Base-by-base conservation (phyloP, 139 green algal species). In the Coelastrella sp. region DNA sequence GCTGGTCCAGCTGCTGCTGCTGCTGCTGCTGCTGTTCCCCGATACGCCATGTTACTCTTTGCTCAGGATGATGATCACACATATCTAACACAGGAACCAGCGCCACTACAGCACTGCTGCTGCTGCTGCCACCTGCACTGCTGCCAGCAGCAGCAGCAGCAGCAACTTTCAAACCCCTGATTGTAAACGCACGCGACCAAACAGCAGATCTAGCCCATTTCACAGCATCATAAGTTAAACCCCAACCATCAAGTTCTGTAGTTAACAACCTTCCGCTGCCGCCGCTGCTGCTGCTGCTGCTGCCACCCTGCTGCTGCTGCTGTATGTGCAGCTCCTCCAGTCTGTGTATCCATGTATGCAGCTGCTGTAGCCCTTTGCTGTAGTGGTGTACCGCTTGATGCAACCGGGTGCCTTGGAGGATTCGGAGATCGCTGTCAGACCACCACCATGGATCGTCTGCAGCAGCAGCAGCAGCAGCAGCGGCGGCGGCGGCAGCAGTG, bases 51-150 rank as follows among this genome's bases (percentile, higher is more conserved):
- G 78, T 86, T 59, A 93, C 87, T 73, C 87, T 83, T 20, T 73
- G 76, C 3, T 71, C 11, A 10, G 86, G 86, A 23, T 90, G 54
- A 68, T 95, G 93, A 87, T 95, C 89, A 61, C 89, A 80, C 91
- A 95, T 89, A 79, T 95, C 93, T 1, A 87, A 59, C 10, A 95
- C 66, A 47, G 93, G 93, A 54, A 95, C 76, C 22, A 95, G 66
- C 3, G 89, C 76, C 22, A 88, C n/a, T 20, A 74, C 87, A 59
- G 54, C 54, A n/a, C 75, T 76, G 58, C 88, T 65, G 59, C 78
- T 68, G 88, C 83, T 64, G 65, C 88, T 61, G 54, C 64, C 6
- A 4, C 83, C 22, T 2, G n/a, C 81, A 20, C 71, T 61, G 47
- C 6, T 58, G 5, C 19, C 73, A 58, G 6, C 20, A 8, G 19